phyloP scores from a whole-genome alignment of 352 stramenopile genomes.

The Phytophthora pseudosyringae region DNA sequence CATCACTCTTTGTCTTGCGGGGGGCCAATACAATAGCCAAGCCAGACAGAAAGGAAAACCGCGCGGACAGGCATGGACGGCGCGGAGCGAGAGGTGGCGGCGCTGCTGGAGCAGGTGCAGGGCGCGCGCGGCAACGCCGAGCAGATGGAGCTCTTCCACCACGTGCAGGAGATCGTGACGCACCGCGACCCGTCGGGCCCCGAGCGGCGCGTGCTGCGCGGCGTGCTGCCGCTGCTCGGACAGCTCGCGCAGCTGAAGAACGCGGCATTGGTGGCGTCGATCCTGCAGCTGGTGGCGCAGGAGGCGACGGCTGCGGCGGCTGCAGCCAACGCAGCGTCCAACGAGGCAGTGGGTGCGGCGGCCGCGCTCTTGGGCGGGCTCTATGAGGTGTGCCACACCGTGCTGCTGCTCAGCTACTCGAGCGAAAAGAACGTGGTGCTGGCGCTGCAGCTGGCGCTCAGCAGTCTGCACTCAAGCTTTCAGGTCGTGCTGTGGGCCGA shows the following conservation, averaged over 20 bases:
- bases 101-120: conserved; percentile 62
- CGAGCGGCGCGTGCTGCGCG: conserved; percentile 47
- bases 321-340: background rate
- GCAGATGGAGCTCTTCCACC: conserved; percentile 66
- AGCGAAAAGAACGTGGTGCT: conserved; percentile 75
- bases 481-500: conserved; percentile 37
- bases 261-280: conserved; percentile 55
- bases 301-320: conserved; percentile 10
- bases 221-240: conserved; percentile 48
- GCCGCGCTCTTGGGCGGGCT: conserved; percentile 45
- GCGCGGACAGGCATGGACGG: conserved; percentile 31
- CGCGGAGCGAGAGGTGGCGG: conserved; percentile 51
- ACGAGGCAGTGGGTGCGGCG: conserved; percentile 21
- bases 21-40: conserved; percentile 18
- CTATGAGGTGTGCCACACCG: conserved; percentile 58
- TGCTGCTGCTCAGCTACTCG: conserved; percentile 75
- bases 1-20: conserved; percentile 7
- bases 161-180: conserved; percentile 66
- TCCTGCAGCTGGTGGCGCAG: conserved; percentile 60
- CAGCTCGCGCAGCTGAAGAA: conserved; percentile 67
- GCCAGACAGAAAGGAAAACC: conserved; percentile 9
- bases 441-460: conserved; percentile 57
- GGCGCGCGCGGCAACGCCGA: conserved; percentile 47
- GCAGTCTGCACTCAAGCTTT: conserved; percentile 50
- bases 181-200: conserved; percentile 59